Evolutionary conservation across 495 filamentous ascomycete species (phyloP).

Genomic region (Annulohypoxylon bovei): DNA sequence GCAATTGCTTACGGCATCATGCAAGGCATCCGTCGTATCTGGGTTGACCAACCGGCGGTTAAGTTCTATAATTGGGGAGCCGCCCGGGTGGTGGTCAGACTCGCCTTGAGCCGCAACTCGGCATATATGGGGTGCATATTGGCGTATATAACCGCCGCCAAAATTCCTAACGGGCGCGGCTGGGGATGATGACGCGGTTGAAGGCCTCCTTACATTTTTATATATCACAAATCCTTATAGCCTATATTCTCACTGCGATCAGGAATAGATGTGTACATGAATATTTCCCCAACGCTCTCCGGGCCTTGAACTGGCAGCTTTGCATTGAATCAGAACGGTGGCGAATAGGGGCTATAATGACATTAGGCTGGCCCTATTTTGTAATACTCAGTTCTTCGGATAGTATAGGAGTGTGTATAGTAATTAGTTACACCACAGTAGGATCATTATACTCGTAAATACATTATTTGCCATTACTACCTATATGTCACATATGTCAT

Average conservation of each 20-base stretch:
- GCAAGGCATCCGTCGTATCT: not conserved
- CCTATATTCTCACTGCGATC: not conserved
- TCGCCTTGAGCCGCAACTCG: not conserved
- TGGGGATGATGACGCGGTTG: not conserved
- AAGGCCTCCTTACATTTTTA: not conserved
- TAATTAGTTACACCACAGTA: not conserved
- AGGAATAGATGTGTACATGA: not conserved
- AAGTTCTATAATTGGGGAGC: not conserved
- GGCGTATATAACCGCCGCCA: not conserved
- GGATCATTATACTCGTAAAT: not conserved
- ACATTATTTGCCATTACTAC: not conserved
- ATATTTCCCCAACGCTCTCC: not conserved
- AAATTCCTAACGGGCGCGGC: not conserved
- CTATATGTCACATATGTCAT: not conserved
- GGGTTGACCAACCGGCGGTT: not conserved
- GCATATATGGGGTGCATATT: slow-evolving; percentile 10
- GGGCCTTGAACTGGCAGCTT: not conserved
- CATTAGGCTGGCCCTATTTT: no score
- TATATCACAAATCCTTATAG: not conserved
- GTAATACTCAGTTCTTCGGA: not conserved
- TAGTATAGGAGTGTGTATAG: not conserved
- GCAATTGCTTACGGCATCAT: not conserved
- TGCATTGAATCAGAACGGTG: not conserved
- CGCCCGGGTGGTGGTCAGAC: not conserved
- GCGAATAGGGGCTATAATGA: not conserved